phyloP scores from a whole-genome alignment of 495 filamentous ascomycete genomes.

The Penicillium lagena region DNA sequence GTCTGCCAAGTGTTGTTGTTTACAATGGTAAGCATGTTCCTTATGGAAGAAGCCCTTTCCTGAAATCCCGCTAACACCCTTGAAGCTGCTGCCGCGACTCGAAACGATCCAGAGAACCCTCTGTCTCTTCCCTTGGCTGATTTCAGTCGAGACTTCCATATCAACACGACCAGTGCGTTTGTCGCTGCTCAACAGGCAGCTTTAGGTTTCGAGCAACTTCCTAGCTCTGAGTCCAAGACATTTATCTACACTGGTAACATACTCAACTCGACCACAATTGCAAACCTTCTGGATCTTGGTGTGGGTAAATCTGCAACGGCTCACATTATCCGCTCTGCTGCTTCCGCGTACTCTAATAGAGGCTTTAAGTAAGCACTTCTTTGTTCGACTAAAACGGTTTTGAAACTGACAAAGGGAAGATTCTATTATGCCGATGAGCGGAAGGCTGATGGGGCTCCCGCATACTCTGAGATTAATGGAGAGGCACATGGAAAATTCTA shows the following conservation, averaged over 20 bases:
- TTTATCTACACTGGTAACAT: slow-evolving; percentile 48
- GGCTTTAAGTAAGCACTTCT: slow-evolving; percentile 37
- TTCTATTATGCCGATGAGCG: slow-evolving; percentile 46
- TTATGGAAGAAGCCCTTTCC: no score
- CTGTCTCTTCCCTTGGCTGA: slow-evolving; percentile 23
- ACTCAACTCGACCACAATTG: slow-evolving; percentile 25
- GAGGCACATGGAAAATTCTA: slow-evolving; percentile 36
- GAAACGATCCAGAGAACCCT: slow-evolving; percentile 20
- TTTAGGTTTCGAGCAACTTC: slow-evolving; percentile 28
- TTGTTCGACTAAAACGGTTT: no score
- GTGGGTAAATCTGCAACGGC: slow-evolving; percentile 40
- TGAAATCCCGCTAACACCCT: no score
- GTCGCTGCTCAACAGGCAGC: slow-evolving; percentile 39
- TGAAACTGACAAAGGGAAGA: slow-evolving; percentile 10
- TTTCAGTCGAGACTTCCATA: slow-evolving; percentile 30
- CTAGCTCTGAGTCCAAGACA: slow-evolving; percentile 24
- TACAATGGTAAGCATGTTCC: slow-evolving; percentile 35
- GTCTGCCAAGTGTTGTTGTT: slow-evolving; percentile 41
- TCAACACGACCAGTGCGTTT: slow-evolving; percentile 40
- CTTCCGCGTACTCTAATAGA: slow-evolving; percentile 28
- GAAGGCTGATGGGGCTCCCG: slow-evolving; percentile 30
- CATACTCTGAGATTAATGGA: slow-evolving; percentile 20
- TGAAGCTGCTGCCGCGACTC: not conserved
- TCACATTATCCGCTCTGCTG: slow-evolving; percentile 36
- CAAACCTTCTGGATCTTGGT: slow-evolving; percentile 26